Percentiles rank a stretch among this genome's conserved stretches.
Evolutionary conservation across 148 eudicot species (phyloP).

Genomic region (Fallopia convolvulus): DNA sequence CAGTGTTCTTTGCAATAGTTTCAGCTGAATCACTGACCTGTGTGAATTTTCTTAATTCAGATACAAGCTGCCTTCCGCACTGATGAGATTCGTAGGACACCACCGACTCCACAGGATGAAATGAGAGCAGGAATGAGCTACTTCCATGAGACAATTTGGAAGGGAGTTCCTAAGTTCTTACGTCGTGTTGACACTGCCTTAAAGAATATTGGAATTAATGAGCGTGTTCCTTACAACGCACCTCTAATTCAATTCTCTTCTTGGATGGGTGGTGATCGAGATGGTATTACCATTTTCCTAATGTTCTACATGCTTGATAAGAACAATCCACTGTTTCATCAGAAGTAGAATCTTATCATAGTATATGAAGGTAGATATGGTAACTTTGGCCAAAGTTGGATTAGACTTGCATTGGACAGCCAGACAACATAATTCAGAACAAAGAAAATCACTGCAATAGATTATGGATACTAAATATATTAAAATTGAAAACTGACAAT

Average conservation of each 20-base stretch:
- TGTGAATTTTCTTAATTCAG: background rate
- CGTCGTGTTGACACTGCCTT: conserved; percentile 19
- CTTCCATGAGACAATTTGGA: conserved; percentile 21
- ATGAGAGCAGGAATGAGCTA: conserved; percentile 23
- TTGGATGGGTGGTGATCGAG: conserved; percentile 22
- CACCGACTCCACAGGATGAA: conserved; percentile 20
- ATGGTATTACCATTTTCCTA: conserved; percentile 11
- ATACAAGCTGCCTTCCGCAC: conserved; percentile 21
- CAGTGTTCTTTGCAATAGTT: background rate
- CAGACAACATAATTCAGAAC: background rate
- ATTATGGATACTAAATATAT: background rate
- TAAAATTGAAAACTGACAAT: background rate
- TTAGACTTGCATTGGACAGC: background rate
- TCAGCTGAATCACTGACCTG: background rate
- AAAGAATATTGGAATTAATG: conserved; percentile 20
- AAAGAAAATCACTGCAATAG: background rate
- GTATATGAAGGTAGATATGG: background rate
- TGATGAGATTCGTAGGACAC: conserved; percentile 20
- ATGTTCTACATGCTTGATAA: background rate
- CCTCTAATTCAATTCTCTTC: conserved; percentile 20
- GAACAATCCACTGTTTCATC: background rate
- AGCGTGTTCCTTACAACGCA: conserved; percentile 19
- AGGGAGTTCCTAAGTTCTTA: conserved; percentile 19
- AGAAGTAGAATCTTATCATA: background rate
- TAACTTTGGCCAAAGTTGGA: background rate